Evolutionary conservation across 2,329 filamentous ascomycete species (phyloP), one percentile per base, ranked within the genome.

Genomic region (Dryadomyces quercus-mongolicae): DNA sequence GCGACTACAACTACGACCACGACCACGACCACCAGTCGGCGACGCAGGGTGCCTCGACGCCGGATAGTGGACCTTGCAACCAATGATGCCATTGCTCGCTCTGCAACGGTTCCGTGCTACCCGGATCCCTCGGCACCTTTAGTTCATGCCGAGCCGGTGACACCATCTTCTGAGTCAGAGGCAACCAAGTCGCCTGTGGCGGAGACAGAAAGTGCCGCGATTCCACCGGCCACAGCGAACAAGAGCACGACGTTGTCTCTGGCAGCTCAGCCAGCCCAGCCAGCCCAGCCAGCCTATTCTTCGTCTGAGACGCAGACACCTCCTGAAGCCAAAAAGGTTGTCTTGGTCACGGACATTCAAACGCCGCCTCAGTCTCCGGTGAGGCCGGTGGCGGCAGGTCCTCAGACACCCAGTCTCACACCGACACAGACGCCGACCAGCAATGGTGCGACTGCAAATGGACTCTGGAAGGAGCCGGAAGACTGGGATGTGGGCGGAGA

Each of bases 401-500:
- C 48, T 7, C 49, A 20, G 8, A 42, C 21, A 5, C n/a, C 45
- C 3, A 25, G 18, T 6, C 59, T 65, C 46, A 55, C 52, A 7
- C 54, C 57, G 1, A 54, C 45, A 2, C 55, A 49, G 20, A 60
- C 55, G 1, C 54, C 56, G 6, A 53, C 54, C 9, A 56, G 55
- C 10, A 12, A 16, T 16, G 20, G 49, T 20, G 3, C 51, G 7
- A 20, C n/a, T 3, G 22, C 5, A 21, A 51, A 20, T 1, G 25
- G 53, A 12, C 2, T 50, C 16, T 74, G 72, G 71, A 67, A 66
- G 25, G 70, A 73, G 13, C 60, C 70, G 5, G 71, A 74, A 48
- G 77, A 85, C 56, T 88, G 84, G 78, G 81, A 82, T 56, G 71
- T 80, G 46, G 80, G 81, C 56, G 85, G 86, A 53, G 88, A 93